phyloP scores from a whole-genome alignment of 129 eudicot genomes.

The Centrapalus pauciflorus region DNA sequence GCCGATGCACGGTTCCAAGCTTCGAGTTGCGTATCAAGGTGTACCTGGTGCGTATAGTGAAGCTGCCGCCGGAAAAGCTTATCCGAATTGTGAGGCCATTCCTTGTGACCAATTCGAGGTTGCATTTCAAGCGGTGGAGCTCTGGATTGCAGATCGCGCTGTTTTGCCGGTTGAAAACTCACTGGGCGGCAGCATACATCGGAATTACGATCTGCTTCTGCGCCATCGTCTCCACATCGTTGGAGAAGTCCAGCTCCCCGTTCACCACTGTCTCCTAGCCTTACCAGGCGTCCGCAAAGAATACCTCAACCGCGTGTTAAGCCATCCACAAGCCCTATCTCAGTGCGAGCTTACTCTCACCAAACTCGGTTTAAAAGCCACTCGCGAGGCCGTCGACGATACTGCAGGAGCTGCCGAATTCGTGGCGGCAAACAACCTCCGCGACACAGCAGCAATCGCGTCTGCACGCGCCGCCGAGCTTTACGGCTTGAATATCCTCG shows the following conservation, averaged over 20 bases:
- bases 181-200: slow-evolving; percentile 90
- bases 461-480: slow-evolving; percentile 94
- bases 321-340: slow-evolving; percentile 89
- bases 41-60: slow-evolving; percentile 98
- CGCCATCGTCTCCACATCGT: slow-evolving; percentile 95
- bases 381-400: slow-evolving; percentile 93
- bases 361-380: slow-evolving; percentile 57
- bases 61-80: slow-evolving; percentile 96
- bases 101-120: slow-evolving; percentile 99
- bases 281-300: slow-evolving; percentile 83
- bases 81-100: slow-evolving; percentile 79
- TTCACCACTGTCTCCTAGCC: slow-evolving; percentile 81
- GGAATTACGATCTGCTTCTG: slow-evolving; percentile 86
- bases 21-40: slow-evolving; percentile 94
- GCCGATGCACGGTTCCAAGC: slow-evolving; percentile 82
- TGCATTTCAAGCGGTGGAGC: slow-evolving; percentile 93
- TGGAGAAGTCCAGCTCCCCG: slow-evolving; percentile 89
- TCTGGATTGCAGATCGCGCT: slow-evolving; percentile 92
- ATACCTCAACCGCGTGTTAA: slow-evolving; percentile 65
- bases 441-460: slow-evolving; percentile 90
- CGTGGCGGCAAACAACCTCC: slow-evolving; percentile 55
- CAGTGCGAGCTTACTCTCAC: slow-evolving; percentile 89
- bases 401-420: slow-evolving; percentile 97
- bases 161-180: slow-evolving; percentile 90
- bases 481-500: slow-evolving; percentile 69